Evolutionary conservation across 305 asterid genomes (phyloP), one percentile per base, ranked within the genome.

Genomic region (Lippia alba): DNA sequence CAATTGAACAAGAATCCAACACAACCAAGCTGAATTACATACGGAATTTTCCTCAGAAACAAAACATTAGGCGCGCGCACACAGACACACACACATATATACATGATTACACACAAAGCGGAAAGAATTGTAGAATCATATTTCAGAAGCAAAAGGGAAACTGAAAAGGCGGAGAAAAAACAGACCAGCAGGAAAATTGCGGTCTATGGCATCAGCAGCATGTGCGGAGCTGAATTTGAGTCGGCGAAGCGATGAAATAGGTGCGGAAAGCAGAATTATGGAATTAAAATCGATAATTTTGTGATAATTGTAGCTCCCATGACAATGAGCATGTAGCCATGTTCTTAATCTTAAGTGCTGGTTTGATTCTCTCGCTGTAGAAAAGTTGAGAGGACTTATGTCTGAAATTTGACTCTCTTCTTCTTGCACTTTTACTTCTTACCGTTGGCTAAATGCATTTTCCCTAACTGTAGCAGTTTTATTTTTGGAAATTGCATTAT

Each of bases 161-260:
- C 64, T 40, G 59, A 64, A n/a, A 44, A 9, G 17, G 10, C 12
- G 6, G 54, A 44, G 39, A 62, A 55, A 16, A n/a, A n/a, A 58
- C 67, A 34, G 56, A 66, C 56, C 67, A 19, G 66, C 59, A 8
- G 40, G 63, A 36, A 3, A 40, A 56, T 61, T 61, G 60, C 44
- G 18, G 40, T 32, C 24, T 54, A 14, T 8, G 33, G 64, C n/a
- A 45, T 66, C 69, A 20, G 73, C 72, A 58, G 17, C 65, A 44
- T 41, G 59, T 8, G 58, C 39, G 45, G n/a, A 44, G 64, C 40
- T 30, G 59, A 63, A 70, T 30, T 70, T 33, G 16, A 51, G 62
- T 69, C 59, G 20, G 12, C 15, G 55, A 67, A 39, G 14, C 56
- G 30, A 24, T 53, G 61, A 32, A 17, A 50, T 15, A 65, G 48